phyloP scores from a whole-genome alignment of 495 filamentous ascomycete genomes.

The Delitschia confertaspora region DNA sequence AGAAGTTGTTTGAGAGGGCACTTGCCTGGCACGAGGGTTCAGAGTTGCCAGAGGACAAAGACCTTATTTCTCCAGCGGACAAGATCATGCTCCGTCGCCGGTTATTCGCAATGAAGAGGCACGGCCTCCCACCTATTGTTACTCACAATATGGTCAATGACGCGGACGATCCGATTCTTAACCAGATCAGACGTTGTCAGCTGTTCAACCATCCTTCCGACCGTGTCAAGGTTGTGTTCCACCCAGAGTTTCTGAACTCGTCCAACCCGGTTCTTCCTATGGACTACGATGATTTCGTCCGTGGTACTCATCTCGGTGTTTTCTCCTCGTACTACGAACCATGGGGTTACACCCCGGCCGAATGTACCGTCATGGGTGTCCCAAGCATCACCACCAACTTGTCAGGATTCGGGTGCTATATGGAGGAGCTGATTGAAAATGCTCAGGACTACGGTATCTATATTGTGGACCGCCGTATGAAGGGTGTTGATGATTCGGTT shows the following conservation, averaged over 20 bases:
- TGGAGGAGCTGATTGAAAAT: conserved; percentile 98
- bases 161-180: conserved; percentile 83
- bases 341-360: conserved; percentile 96
- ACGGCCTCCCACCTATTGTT: conserved; percentile 83
- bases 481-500: conserved; percentile 95
- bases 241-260: conserved; percentile 94
- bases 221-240: conserved; percentile 95
- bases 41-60: conserved; percentile 87
- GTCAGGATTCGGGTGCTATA: conserved; percentile 97
- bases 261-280: conserved; percentile 90
- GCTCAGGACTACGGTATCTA: conserved; percentile 97
- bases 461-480: conserved; percentile 90
- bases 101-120: conserved; percentile 91
- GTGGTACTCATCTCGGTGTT: conserved; percentile 88
- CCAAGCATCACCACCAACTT: conserved; percentile 97
- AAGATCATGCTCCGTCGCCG: conserved; percentile 86
- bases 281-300: conserved; percentile 98
- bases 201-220: conserved; percentile 93
- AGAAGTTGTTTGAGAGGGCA: conserved; percentile 87
- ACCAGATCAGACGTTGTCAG: conserved; percentile 91
- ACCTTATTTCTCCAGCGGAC: conserved; percentile 82
- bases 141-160: conserved; percentile 99
- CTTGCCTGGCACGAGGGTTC: conserved; percentile 92
- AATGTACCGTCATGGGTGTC: conserved; percentile 98
- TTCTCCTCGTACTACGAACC: conserved; percentile 98